These are phyloP conservation scores for Metschnikowia rubicola DNA, from an alignment of 805 yeast species.

Conservation along the genomic window DNA sequence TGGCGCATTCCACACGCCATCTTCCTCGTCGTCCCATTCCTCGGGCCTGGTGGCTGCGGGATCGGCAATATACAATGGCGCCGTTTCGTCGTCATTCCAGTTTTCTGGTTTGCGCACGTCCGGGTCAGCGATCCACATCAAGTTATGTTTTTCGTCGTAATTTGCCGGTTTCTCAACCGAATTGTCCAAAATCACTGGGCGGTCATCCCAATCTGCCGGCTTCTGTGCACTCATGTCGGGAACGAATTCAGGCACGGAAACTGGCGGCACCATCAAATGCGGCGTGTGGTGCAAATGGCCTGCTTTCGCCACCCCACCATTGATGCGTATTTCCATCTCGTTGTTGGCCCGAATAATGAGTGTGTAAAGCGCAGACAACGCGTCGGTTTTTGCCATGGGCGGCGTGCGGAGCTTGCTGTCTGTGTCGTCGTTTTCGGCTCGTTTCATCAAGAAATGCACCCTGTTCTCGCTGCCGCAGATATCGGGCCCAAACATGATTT, in stretches of 20 bases:
- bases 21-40: constrained; percentile 87
- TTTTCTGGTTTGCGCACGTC: constrained; percentile 63
- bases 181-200: constrained; percentile 58
- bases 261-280: constrained; percentile 56
- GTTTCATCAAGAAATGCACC: constrained; percentile 69
- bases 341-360: constrained; percentile 63
- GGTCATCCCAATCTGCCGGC: constrained; percentile 85
- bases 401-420: constrained; percentile 68
- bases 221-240: constrained; percentile 54
- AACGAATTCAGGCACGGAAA: constrained; percentile 64
- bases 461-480: constrained; percentile 78
- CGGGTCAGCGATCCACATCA: constrained; percentile 59
- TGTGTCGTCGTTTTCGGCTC: constrained; percentile 51
- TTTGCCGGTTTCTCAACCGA: constrained; percentile 68
- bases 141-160: constrained; percentile 76
- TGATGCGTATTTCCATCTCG: constrained; percentile 74
- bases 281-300: constrained; percentile 60
- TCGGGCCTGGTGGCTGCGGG: constrained; percentile 66
- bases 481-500: constrained; percentile 94
- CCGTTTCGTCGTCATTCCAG: constrained; percentile 64
- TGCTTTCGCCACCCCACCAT: constrained; percentile 69
- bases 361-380: constrained; percentile 69
- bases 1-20: constrained; percentile 82
- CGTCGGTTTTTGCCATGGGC: constrained; percentile 60
- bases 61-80: constrained; percentile 57